Percentiles rank a stretch among this genome's conserved stretches.
Conservation (phyloP, 2,329 filamentous ascomycete genomes). For the Cercospora citrullina region DNA sequence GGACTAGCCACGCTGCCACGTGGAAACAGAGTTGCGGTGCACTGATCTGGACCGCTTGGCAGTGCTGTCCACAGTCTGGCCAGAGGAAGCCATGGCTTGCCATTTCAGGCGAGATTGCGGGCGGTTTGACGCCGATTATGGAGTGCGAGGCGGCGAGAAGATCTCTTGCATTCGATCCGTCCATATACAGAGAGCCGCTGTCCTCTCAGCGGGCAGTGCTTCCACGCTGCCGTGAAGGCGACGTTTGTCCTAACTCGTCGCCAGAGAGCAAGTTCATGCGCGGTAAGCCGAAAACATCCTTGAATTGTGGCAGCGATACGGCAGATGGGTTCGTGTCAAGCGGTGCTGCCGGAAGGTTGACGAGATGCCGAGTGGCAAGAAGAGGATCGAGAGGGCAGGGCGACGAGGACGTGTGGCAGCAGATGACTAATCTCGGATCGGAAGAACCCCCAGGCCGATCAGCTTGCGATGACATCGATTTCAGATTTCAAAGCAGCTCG, state of each 20-base stretch:
- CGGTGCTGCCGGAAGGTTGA: neutral
- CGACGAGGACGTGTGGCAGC: neutral
- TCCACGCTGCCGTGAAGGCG: no score
- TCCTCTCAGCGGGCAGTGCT: no score
- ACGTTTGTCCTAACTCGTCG: no score
- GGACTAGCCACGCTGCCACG: neutral
- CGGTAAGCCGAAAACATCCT: no score
- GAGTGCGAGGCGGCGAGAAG: neutral
- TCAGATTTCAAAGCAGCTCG: constrained; percentile 7
- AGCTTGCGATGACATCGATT: constrained; percentile 1
- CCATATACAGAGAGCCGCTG: neutral
- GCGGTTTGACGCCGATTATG: neutral
- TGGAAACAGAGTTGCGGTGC: neutral
- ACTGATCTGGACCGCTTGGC: neutral
- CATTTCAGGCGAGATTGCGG: neutral
- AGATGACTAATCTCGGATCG: neutral
- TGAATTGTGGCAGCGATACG: neutral
- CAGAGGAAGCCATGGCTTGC: neutral
- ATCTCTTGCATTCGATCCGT: neutral
- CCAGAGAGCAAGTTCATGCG: neutral
- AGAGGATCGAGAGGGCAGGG: neutral
- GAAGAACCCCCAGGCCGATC: neutral
- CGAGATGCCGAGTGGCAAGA: neutral
- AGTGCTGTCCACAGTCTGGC: neutral
- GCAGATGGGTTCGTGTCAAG: neutral